Base-by-base conservation (phyloP, 2,329 filamentous ascomycete genomes). In the Claviceps arundinis region DNA sequence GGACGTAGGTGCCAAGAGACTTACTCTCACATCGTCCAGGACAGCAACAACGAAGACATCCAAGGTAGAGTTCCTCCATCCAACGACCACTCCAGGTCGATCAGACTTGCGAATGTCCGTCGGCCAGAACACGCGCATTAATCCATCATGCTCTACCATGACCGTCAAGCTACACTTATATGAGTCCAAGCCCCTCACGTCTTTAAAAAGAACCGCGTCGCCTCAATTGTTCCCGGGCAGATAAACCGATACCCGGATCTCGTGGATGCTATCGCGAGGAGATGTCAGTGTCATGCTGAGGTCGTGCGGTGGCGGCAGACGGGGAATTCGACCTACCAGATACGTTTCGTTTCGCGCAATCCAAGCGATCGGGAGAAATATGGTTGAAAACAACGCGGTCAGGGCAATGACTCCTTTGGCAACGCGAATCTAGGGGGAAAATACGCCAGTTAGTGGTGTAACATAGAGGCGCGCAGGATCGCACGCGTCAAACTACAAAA, bases 51-150 rank as follows among this genome's bases (percentile, higher is more conserved):
- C 90, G 62, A 97, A 86, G 47, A 97, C 75, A 68, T 98, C 93
- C 50, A 89, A 74, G 47, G 85, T 84, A 40, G 91, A 96, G 68
- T 98, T 98, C 62, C 86, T 82, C 89, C 91, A 98, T 63, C 93
- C 93, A 47, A 98, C 87, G 57, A 98, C 82, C 55, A 96, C 87
- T 45, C 91, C 93, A 43, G 88, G 81, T 53, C 80, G 75, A 59
- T 81, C 79, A 52, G 84, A 86, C 67, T 76, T 78, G 51, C 80
- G 77, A 63, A 88, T 82, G 71, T 95, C 90, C 63, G 86, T 86
- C 62, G 93, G 94, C 93, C 93, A 98, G 74, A 98, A 97, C 73
- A 98, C 84, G 75, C 93, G 89, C 84, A 97, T 89, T 74, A 97
- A 76, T 64, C 87, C 90, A 87, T 93, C 80, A 76, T 82, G 76